Percentiles rank a stretch among this genome's conserved stretches.
phyloP scores from a whole-genome alignment of 2,329 filamentous ascomycete species.

The Monilinia fructigena region DNA sequence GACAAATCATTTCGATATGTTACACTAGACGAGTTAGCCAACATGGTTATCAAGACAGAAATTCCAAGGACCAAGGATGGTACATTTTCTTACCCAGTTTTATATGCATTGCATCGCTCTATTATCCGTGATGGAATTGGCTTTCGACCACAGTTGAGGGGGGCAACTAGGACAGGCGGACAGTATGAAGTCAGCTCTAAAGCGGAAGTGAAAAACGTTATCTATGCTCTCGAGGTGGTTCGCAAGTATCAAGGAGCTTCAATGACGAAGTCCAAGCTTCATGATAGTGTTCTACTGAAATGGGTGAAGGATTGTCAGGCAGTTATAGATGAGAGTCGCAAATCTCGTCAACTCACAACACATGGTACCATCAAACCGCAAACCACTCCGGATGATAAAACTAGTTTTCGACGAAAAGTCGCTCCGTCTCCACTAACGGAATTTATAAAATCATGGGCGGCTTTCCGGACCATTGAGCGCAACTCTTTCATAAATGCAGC shows the following conservation, averaged over 20 bases:
- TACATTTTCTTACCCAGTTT: conserved; percentile 47
- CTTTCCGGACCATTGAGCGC: conserved; percentile 53
- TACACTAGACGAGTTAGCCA: conserved; percentile 48
- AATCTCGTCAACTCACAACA: conserved; percentile 49
- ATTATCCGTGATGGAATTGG: conserved; percentile 59
- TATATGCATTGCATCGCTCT: conserved; percentile 71
- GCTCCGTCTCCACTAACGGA: conserved; percentile 22
- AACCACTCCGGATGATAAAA: conserved; percentile 22
- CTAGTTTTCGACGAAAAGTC: background rate
- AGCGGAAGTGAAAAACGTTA: conserved; percentile 49
- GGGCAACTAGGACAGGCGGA: conserved; percentile 50
- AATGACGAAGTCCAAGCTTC: background rate
- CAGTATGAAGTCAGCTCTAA: conserved; percentile 63
- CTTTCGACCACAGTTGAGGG: conserved; percentile 54
- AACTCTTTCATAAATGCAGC: conserved; percentile 57
- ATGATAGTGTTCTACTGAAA: background rate
- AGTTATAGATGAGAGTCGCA: conserved; percentile 53
- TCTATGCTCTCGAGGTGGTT: conserved; percentile 51
- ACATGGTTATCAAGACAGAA: conserved; percentile 41
- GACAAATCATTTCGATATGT: conserved; percentile 43
- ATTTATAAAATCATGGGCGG: conserved; percentile 69
- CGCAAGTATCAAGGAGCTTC: conserved; percentile 37
- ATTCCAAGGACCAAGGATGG: conserved; percentile 34
- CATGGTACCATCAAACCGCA: conserved; percentile 50
- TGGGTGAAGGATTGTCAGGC: conserved; percentile 53